These are phyloP conservation scores for Globomyces pollinis-pini DNA, from an alignment of 192 early-diverging fungal species.

Conservation along the genomic window DNA sequence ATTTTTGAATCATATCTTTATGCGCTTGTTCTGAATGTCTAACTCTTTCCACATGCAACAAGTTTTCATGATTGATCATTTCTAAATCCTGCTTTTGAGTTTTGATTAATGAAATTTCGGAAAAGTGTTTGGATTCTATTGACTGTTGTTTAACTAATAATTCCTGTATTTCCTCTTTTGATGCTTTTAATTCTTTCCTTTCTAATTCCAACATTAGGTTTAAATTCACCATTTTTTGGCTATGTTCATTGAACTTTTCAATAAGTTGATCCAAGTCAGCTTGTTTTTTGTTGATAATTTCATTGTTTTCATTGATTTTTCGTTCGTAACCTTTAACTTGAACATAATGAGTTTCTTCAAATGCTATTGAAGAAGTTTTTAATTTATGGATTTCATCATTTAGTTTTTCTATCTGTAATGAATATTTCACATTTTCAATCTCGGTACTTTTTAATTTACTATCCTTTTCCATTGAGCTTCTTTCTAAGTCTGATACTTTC, in stretches of 20 bases:
- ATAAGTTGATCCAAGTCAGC: background rate
- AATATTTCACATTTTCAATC: background rate
- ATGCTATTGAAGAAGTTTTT: background rate
- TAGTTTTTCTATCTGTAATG: background rate
- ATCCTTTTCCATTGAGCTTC: background rate
- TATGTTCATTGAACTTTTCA: background rate
- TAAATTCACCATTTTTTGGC: background rate
- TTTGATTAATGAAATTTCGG: constrained; percentile 2
- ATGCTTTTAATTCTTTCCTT: background rate
- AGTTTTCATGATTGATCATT: background rate
- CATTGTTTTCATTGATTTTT: background rate
- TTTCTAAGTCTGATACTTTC: background rate
- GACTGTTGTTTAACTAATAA: background rate
- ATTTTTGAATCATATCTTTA: constrained; percentile 1
- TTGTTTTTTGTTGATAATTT: background rate
- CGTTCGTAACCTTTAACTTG: background rate
- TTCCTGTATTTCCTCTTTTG: background rate
- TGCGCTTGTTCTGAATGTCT: background rate
- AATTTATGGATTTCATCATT: constrained; percentile 3
- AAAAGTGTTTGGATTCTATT: background rate
- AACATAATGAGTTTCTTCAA: background rate
- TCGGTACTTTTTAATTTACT: background rate
- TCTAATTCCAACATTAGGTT: background rate
- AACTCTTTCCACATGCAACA: background rate
- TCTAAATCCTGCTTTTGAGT: constrained; percentile 1